A percentile compares a stretch with the other conserved stretches of the same genome.
These are phyloP conservation scores for Raphanus raphanistrum DNA, from an alignment of 345 rosid species.

Conservation along the genomic window DNA sequence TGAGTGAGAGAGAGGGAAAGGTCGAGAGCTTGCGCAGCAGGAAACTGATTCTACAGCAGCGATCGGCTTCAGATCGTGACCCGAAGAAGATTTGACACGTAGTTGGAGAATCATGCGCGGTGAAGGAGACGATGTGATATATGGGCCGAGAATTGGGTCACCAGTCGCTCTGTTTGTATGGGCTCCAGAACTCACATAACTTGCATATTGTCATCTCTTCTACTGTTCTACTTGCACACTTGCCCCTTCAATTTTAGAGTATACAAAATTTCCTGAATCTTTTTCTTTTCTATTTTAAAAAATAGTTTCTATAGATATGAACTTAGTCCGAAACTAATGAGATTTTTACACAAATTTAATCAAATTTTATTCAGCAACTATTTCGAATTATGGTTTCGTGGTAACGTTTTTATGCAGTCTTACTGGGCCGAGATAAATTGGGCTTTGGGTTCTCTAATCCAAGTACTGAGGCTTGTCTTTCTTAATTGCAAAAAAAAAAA, in stretches of 20 bases:
- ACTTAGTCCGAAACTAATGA: slow-evolving; percentile 8
- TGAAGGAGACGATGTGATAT: slow-evolving; percentile 1
- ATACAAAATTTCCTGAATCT: too few species aligned
- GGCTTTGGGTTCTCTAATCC: neutral
- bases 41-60: slow-evolving; percentile 27
- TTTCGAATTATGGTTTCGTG: too few species aligned
- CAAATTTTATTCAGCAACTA: too few species aligned
- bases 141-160: slow-evolving; percentile 12
- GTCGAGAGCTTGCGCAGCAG: slow-evolving; percentile 27
- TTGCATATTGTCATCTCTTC: too few species aligned
- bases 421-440: slow-evolving; percentile 8
- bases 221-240: too few species aligned
- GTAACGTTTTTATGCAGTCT: neutral
- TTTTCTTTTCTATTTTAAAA: too few species aligned
- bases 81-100: slow-evolving; percentile 24
- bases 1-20: neutral
- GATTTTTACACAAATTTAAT: too few species aligned
- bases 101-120: slow-evolving; percentile 10
- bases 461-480: neutral
- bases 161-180: neutral
- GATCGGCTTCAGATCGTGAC: slow-evolving; percentile 36
- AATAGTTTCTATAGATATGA: too few species aligned
- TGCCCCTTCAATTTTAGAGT: too few species aligned
- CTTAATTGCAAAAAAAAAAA: neutral
- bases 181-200: slow-evolving; percentile 6